Evolutionary conservation across 2,329 filamentous ascomycete genomes (phyloP).

Genomic region (Verticillium nubilum): DNA sequence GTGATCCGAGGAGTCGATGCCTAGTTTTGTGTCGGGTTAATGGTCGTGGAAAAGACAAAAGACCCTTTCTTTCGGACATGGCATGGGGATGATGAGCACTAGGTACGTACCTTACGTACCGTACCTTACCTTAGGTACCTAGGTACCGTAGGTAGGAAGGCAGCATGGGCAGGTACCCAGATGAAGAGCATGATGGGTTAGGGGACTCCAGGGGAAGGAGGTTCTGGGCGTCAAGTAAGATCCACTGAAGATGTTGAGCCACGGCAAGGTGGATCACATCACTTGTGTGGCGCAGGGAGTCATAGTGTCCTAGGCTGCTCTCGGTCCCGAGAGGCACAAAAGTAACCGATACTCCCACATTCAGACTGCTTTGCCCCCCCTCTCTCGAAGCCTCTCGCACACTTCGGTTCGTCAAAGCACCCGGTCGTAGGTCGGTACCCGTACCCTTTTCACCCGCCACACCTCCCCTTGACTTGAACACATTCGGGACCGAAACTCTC

Average conservation of each 20-base stretch:
- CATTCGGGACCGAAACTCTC: not conserved
- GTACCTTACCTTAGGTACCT: too few relatives aligned
- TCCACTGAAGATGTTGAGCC: not conserved
- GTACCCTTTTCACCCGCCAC: not conserved
- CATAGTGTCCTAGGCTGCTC: not conserved
- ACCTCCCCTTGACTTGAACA: not conserved
- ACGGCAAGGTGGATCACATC: not conserved
- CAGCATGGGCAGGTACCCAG: too few relatives aligned
- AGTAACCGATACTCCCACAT: not conserved
- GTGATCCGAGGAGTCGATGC: not conserved
- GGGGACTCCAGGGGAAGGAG: too few relatives aligned
- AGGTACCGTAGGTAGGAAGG: too few relatives aligned
- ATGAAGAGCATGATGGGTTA: too few relatives aligned
- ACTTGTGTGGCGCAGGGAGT: not conserved
- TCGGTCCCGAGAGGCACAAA: not conserved
- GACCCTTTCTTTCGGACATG: not conserved
- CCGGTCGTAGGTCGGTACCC: not conserved
- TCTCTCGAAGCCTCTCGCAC: not conserved
- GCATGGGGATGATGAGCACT: not conserved
- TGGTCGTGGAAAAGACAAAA: not conserved
- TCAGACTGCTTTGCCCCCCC: too few relatives aligned
- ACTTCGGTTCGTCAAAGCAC: not conserved
- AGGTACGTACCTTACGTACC: too few relatives aligned
- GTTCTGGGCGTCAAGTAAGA: too few relatives aligned
- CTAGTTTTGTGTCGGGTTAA: too few relatives aligned